Evolutionary conservation across 306 rosid genomes (phyloP), one percentile per base, ranked within the genome.

Genomic region (Arachis stenosperma): DNA sequence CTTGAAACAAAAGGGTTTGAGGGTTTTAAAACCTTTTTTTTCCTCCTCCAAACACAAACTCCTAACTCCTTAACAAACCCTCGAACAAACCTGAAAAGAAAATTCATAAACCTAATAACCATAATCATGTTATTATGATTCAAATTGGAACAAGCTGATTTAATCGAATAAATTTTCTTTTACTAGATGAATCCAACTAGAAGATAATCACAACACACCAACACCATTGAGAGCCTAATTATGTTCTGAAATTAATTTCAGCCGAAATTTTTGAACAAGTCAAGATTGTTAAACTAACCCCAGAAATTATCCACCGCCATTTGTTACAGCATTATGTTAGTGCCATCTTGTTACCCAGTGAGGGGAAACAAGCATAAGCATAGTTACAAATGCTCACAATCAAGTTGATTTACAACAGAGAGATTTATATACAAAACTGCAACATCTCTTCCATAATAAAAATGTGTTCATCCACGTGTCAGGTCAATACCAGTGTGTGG

Each of bases 401-500:
- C 75, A 76, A 46, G 73, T 69, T 79, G 80, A 84, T 93, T 78
- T 87, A 86, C 97, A 87, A 81, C 87, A 78, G 82, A 81, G 83
- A 81, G 13, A 73, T 79, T 75, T 87, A 83, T 83, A 82, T 86
- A 90, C 93, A 89, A 86, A 89, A 81, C 84, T 71, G 81, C 81
- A 84, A 85, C 80, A 82, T 81, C 86, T 84, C 82, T 87, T 76
- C 79, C 81, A 67, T 75, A 65, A 76, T 60, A 70, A 14, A 72
- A 75, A 66, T 63, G 27, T 63, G 36, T 73, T 89, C 88, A 91
- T 41, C 98, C 98, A 6, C 95, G 96, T 54, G 77, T 95, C 90
- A 91, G 81, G 87, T 95, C 99, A 57, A 95, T 90, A 70, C 99
- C 98, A 0, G 90, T 86, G 79, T 88, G 88, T 57, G 87, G 80